These are phyloP conservation scores for Papiliotrema flavescens DNA, from an alignment of 1,284 basidiomycete genomes.

Conservation along the genomic window DNA sequence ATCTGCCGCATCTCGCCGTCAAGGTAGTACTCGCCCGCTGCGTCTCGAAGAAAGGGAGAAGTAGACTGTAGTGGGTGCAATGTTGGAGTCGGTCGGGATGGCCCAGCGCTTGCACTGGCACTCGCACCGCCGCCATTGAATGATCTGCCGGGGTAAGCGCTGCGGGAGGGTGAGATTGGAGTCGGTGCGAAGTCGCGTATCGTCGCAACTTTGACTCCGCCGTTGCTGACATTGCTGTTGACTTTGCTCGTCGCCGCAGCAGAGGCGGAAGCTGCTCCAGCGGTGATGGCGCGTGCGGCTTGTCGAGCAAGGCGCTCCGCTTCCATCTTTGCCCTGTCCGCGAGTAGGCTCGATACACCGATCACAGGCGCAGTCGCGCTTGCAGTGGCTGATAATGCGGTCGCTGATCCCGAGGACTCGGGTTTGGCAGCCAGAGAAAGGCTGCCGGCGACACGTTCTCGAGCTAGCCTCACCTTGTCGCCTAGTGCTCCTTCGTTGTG, in stretches of 20 bases:
- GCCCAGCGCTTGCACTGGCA: not conserved
- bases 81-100: not conserved
- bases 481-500: too few species aligned
- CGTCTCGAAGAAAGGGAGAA: slow-evolving; percentile 32
- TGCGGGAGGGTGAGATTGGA: not conserved
- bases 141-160: not conserved
- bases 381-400: not conserved
- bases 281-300: not conserved
- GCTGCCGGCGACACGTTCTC: not conserved
- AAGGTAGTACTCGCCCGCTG: slow-evolving; percentile 42
- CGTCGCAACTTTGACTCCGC: not conserved
- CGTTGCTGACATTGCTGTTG: not conserved
- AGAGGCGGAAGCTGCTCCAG: not conserved
- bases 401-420: not conserved
- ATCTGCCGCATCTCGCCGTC: slow-evolving; percentile 41
- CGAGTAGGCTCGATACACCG: slow-evolving; percentile 1
- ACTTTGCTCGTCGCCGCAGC: not conserved
- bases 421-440: not conserved
- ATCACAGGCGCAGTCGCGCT: not conserved
- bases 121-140: not conserved
- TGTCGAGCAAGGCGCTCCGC: slow-evolving; percentile 36
- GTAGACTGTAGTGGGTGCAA: slow-evolving; percentile 33
- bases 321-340: slow-evolving; percentile 43
- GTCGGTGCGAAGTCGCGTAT: not conserved
- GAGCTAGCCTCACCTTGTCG: too few species aligned